Evolutionary conservation across 1,284 basidiomycete species (phyloP), one percentile per base, ranked within the genome.

Genomic region (Puccinia hordei): DNA sequence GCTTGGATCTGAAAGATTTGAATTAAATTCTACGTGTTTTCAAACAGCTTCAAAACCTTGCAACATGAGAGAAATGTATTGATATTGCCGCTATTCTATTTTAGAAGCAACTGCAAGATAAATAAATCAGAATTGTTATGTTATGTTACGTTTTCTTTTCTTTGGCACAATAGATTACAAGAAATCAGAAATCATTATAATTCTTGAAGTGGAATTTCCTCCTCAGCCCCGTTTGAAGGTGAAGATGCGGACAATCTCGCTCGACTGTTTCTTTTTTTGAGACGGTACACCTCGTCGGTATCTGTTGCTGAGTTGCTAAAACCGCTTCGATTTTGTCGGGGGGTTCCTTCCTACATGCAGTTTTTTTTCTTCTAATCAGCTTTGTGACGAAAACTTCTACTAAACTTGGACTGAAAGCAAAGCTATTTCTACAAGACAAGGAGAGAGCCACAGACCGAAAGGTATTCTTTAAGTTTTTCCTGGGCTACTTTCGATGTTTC

Each of bases 391-490:
- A 59, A 8, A 46, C 66, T 24, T 3, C 35, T 41, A n/a, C 2
- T 10, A 38, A 19, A 41, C 15, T 13, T 46, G 22, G 35, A 27
- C 46, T 44, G 27, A 19, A 19, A 63, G 38, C 8, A 66, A 33
- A 44, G 27, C 12, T 3, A 35, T 8, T 17, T 22, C 35, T 35
- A 35, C 9, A 30, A 69, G 24, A 13, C 51, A 24, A 71, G 13
- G n/a, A 44, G 59, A 33, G 59, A 44, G 63, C 2, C 38, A 79
- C 68, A 72, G 6, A 79, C 77, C n/a, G 53, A 44, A 17, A 79
- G 55, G 33, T 79, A 79, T 51, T 79, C 77, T 33, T 59, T 71
- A 8, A 79, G 65, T 79, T 79, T 79, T 30, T 79, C 38, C 35
- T 72, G 66, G 24, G 57, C 68, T 30, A 72, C 77, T 63, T 63